Evolutionary conservation across 2,329 filamentous ascomycete genomes (phyloP).

Genomic region (Hypomyces perniciosus): DNA sequence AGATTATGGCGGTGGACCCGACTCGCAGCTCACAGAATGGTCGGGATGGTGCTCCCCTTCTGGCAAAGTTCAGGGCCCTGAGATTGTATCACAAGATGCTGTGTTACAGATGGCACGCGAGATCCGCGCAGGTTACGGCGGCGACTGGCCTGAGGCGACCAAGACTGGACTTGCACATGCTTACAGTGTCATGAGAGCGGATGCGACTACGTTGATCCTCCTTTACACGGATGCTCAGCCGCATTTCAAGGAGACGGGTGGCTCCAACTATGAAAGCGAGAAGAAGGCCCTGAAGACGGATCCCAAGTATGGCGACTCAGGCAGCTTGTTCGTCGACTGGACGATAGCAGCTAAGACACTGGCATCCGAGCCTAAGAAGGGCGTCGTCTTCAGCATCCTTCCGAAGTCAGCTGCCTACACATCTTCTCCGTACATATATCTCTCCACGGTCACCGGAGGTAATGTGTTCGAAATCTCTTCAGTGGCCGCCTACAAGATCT

Average conservation of each 20-base stretch:
- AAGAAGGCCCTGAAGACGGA: constrained; percentile 14
- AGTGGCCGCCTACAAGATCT: constrained; percentile 26
- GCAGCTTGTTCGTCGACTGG: constrained; percentile 39
- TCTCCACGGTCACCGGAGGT: constrained; percentile 37
- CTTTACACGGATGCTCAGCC: constrained; percentile 44
- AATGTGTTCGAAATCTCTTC: constrained; percentile 29
- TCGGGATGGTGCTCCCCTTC: constrained; percentile 40
- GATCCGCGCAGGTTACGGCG: constrained; percentile 29
- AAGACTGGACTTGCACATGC: constrained; percentile 44
- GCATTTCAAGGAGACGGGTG: constrained; percentile 30
- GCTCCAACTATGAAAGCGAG: constrained; percentile 26
- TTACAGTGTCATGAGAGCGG: constrained; percentile 40
- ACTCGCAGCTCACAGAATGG: constrained; percentile 34
- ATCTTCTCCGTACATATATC: constrained; percentile 33
- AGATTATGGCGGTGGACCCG: constrained; percentile 34
- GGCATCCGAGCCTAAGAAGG: constrained; percentile 27
- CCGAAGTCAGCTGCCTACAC: constrained; percentile 16
- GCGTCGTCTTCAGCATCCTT: constrained; percentile 39
- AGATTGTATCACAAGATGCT: constrained; percentile 24
- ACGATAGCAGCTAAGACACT: constrained; percentile 31
- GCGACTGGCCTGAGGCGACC: constrained; percentile 41
- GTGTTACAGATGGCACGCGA: constrained; percentile 30
- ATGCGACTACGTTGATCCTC: constrained; percentile 43
- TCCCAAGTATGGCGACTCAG: constrained; percentile 26
- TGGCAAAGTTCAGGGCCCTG: constrained; percentile 9